phyloP scores from a whole-genome alignment of 768 basidiomycete species.

The Boletus rufocinnamomeus region DNA sequence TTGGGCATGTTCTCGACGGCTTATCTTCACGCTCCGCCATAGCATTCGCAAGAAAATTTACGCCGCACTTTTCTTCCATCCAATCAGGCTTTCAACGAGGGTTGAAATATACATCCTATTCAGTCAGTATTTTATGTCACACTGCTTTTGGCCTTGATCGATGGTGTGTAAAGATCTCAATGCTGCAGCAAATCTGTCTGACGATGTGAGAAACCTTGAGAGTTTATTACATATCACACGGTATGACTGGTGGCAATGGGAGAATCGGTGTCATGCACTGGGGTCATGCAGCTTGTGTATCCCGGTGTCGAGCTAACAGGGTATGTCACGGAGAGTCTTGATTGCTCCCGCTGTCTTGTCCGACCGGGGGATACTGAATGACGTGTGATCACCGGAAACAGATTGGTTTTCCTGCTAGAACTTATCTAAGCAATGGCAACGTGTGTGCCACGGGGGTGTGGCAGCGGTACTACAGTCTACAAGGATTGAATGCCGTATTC shows the following conservation, averaged over 20 bases:
- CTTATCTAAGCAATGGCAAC: neutral
- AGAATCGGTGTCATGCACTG: neutral
- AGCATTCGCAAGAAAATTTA: neutral
- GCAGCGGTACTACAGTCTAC: no score
- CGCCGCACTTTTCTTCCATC: neutral
- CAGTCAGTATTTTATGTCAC: no score
- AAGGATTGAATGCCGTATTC: neutral
- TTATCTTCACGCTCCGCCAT: neutral
- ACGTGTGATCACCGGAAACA: no score
- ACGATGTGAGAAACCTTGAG: neutral
- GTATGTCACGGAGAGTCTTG: neutral
- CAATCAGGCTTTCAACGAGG: neutral
- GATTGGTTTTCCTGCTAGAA: neutral
- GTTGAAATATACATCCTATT: slow-evolving; percentile 1
- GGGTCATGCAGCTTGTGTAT: neutral
- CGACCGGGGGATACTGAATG: no score
- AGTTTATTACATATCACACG: neutral
- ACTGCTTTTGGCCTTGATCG: neutral
- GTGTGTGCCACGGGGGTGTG: neutral
- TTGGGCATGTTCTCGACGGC: neutral
- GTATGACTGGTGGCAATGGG: neutral
- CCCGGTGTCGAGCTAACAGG: neutral
- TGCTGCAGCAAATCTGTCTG: neutral
- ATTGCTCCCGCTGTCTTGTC: neutral
- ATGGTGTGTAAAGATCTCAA: neutral